A percentile compares a stretch with the other conserved stretches of the same genome.
These are phyloP conservation scores for Fagopyrum homotropicum DNA, from an alignment of 148 eudicot genomes.

Conservation along the genomic window DNA sequence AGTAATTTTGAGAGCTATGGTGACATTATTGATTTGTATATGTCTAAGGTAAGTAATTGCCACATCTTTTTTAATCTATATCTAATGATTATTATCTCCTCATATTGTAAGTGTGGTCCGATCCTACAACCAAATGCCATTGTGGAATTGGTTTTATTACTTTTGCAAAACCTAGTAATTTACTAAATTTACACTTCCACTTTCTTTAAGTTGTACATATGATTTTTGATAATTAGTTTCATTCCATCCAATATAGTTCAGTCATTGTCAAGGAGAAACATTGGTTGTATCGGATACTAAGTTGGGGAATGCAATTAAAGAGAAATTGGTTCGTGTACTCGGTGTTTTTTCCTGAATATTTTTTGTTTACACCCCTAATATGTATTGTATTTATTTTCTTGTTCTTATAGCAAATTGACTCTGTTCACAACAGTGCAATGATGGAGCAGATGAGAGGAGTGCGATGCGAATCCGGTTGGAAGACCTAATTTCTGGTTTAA, in stretches of 20 bases:
- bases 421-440: conserved; percentile 74
- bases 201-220: not conserved
- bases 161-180: conserved; percentile 71
- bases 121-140: conserved; percentile 80
- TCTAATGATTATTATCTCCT: not conserved
- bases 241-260: not conserved
- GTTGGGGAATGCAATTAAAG: conserved; percentile 90
- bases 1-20: conserved; percentile 97
- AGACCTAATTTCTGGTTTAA: conserved; percentile 83
- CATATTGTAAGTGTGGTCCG: conserved; percentile 24
- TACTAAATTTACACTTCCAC: not conserved
- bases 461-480: conserved; percentile 68
- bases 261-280: not conserved
- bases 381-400: not conserved
- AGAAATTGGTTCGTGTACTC: conserved; percentile 55
- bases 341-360: not conserved
- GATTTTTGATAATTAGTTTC: not conserved
- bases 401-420: conserved; percentile 73
- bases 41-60: conserved; percentile 70
- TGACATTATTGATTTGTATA: conserved; percentile 83
- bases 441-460: conserved; percentile 93
- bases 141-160: conserved; percentile 99
- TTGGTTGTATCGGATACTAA: conserved; percentile 91
- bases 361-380: not conserved
- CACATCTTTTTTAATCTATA: not conserved